A percentile compares a stretch with the other conserved stretches of the same genome.
phyloP scores from a whole-genome alignment of 2,329 filamentous ascomycete genomes.

The Harringtonia aguacate region DNA sequence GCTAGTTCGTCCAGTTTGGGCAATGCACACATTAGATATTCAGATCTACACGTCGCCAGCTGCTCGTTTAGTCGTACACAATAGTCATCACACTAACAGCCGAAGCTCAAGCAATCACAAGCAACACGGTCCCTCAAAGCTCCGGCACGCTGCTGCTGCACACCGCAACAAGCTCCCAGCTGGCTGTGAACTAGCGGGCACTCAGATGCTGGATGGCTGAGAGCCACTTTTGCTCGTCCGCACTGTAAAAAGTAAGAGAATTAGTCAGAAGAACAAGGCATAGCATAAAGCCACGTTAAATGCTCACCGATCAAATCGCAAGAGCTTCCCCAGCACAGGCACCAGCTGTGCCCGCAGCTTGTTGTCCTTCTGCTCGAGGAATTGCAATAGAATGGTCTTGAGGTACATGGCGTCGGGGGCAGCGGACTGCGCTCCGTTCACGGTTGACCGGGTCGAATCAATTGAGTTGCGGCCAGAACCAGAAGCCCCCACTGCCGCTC shows the following conservation, averaged over 20 bases:
- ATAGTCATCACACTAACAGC: too few relatives aligned
- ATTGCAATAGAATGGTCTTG: conserved; percentile 73
- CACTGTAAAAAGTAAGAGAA: too few relatives aligned
- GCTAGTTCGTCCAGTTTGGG: too few relatives aligned
- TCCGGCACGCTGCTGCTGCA: neutral
- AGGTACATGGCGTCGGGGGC: conserved; percentile 51
- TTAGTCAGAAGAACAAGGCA: neutral
- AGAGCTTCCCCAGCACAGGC: conserved; percentile 63
- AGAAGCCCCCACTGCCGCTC: too few relatives aligned
- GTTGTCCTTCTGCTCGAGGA: conserved; percentile 71
- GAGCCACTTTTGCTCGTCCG: conserved; percentile 80
- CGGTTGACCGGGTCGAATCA: conserved; percentile 25
- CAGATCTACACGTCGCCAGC: too few relatives aligned
- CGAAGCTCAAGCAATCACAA: too few relatives aligned
- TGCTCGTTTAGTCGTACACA: too few relatives aligned
- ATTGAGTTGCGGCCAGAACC: conserved; percentile 26
- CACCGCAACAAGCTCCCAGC: neutral
- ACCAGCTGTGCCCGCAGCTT: conserved; percentile 66
- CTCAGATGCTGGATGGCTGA: conserved; percentile 52
- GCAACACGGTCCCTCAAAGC: too few relatives aligned
- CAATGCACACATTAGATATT: too few relatives aligned
- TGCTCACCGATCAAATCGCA: conserved; percentile 65
- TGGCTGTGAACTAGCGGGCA: conserved; percentile 1
- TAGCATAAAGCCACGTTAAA: neutral
- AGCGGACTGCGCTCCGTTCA: neutral